These are phyloP conservation scores for Hanseniaspora thailandica DNA, from an alignment of 805 yeast genomes.

Conservation along the genomic window DNA sequence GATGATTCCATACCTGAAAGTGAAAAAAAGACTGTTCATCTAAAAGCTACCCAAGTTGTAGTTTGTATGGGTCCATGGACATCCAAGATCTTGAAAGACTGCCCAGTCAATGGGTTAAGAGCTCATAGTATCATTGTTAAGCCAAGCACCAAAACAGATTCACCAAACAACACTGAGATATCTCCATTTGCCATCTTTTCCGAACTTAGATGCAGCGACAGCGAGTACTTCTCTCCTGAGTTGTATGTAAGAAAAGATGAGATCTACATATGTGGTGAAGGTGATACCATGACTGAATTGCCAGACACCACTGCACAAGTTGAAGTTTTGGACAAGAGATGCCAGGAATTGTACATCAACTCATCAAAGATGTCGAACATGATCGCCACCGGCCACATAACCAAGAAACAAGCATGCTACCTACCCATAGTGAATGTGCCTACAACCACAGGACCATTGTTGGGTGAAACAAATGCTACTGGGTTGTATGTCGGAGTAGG, in stretches of 20 bases:
- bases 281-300: constrained; percentile 76
- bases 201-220: constrained; percentile 62
- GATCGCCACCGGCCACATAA: constrained; percentile 59
- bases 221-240: constrained; percentile 76
- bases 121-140: constrained; percentile 91
- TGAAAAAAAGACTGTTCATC: constrained; percentile 32
- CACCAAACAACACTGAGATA: constrained; percentile 43
- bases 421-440: constrained; percentile 91
- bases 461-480: constrained; percentile 84
- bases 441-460: constrained; percentile 80
- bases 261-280: constrained; percentile 94
- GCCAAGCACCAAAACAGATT: constrained; percentile 37
- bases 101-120: constrained; percentile 87
- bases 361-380: constrained; percentile 67
- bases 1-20: constrained; percentile 28
- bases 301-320: constrained; percentile 94
- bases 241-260: constrained; percentile 91
- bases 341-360: constrained; percentile 73
- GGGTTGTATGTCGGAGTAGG: constrained; percentile 76
- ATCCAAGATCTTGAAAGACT: constrained; percentile 73
- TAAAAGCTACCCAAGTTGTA: constrained; percentile 66
- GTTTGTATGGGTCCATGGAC: constrained; percentile 96
- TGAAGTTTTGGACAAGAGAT: constrained; percentile 71
- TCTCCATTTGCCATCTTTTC: constrained; percentile 91
- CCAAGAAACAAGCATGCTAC: constrained; percentile 86